Conservation (phyloP, 2,329 filamentous ascomycete species). For the Colletotrichum lupini region DNA sequence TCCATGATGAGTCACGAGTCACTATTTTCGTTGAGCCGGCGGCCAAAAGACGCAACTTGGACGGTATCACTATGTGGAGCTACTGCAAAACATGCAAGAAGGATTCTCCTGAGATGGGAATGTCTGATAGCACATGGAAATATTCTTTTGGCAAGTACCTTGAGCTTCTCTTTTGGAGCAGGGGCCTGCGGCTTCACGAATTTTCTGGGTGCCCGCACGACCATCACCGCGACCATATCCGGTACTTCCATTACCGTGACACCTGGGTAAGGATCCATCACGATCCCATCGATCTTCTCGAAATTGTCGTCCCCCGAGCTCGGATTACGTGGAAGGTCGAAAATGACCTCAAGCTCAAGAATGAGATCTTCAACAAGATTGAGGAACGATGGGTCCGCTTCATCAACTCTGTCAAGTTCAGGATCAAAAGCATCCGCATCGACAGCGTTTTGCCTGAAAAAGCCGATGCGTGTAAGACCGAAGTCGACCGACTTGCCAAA, state of each 20-base stretch:
- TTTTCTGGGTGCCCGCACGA: constrained; percentile 85
- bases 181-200: constrained; percentile 78
- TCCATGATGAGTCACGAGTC: constrained; percentile 93
- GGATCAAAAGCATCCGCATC: constrained; percentile 88
- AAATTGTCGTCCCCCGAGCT: constrained; percentile 91
- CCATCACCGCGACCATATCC: constrained; percentile 89
- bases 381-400: constrained; percentile 88
- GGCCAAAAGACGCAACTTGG: constrained; percentile 59
- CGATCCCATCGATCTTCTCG: constrained; percentile 90
- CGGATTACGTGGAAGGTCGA: constrained; percentile 98
- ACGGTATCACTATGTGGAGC: constrained; percentile 95
- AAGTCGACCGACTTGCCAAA: constrained; percentile 82
- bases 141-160: constrained; percentile 99
- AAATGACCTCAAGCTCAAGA: constrained; percentile 90
- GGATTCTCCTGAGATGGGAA: constrained; percentile 87
- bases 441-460: constrained; percentile 93
- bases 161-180: constrained; percentile 97
- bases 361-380: constrained; percentile 85
- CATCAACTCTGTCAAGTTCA: constrained; percentile 85
- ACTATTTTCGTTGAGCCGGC: constrained; percentile 83
- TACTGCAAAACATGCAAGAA: constrained; percentile 92
- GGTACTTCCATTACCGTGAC: constrained; percentile 91
- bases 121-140: constrained; percentile 96
- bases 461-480: constrained; percentile 80
- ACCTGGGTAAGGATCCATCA: constrained; percentile 90